A percentile compares a stretch with the other conserved stretches of the same genome.
phyloP scores from a whole-genome alignment of 1,284 basidiomycete genomes.

The Singerocomus inundabilis region DNA sequence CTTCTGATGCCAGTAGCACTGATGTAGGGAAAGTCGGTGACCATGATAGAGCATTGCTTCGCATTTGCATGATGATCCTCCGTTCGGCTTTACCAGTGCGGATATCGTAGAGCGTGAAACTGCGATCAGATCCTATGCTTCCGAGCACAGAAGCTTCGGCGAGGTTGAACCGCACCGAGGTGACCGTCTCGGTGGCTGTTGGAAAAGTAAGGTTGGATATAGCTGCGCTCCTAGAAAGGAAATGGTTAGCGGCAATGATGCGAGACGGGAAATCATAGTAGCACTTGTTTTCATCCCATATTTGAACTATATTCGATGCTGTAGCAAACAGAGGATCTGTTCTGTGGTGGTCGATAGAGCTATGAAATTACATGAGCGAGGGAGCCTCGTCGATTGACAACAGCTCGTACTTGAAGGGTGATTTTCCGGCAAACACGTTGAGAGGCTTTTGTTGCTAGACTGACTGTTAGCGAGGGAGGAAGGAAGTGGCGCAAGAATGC shows the following conservation, averaged over 20 bases:
- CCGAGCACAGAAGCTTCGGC: conserved; percentile 93
- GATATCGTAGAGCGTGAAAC: conserved; percentile 95
- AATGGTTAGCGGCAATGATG: conserved; percentile 9
- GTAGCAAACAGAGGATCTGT: conserved; percentile 89
- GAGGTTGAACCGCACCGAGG: conserved; percentile 88
- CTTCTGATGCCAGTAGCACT: conserved; percentile 92
- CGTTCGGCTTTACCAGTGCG: conserved; percentile 94
- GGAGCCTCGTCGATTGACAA: background rate
- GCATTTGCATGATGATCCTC: conserved; percentile 89
- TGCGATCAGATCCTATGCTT: conserved; percentile 90
- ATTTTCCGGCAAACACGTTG: conserved; percentile 78
- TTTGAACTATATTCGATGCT: conserved; percentile 89
- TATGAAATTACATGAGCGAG: conserved; percentile 33
- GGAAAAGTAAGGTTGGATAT: conserved; percentile 83
- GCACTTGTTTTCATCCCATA: conserved; percentile 99
- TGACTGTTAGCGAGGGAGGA: conserved; percentile 3
- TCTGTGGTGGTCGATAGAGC: conserved; percentile 93
- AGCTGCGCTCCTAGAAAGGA: conserved; percentile 57
- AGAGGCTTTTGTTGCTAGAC: conserved; percentile 54
- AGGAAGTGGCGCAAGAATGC: background rate
- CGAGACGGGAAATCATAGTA: background rate
- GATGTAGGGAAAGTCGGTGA: conserved; percentile 94
- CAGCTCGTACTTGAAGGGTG: conserved; percentile 70
- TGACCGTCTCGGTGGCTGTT: conserved; percentile 83
- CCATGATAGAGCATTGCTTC: conserved; percentile 89